Conservation (phyloP, 768 basidiomycete genomes). For the Gloeophyllum trabeum region DNA sequence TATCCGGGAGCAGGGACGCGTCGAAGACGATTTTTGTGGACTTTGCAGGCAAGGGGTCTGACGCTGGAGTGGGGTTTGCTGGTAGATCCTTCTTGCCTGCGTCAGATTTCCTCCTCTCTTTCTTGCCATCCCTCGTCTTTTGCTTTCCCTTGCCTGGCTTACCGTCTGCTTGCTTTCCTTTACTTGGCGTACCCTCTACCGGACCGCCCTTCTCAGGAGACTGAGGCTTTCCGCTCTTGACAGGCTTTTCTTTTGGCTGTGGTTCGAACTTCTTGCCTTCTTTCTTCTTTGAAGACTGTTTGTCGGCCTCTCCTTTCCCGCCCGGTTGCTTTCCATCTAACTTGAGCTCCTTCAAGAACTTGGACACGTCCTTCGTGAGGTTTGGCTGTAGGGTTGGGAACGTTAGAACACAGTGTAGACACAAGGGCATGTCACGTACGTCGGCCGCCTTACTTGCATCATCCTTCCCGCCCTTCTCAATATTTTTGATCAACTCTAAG, state of each 20-base stretch:
- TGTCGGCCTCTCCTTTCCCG: no score
- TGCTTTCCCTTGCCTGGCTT: background rate
- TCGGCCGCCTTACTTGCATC: constrained; percentile 14
- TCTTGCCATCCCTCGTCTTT: constrained; percentile 1
- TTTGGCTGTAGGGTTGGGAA: constrained; percentile 18
- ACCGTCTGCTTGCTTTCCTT: background rate
- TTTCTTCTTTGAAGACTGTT: no score
- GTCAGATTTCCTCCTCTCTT: background rate
- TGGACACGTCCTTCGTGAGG: constrained; percentile 33
- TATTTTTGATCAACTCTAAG: constrained; percentile 29
- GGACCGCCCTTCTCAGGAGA: background rate
- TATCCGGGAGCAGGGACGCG: background rate
- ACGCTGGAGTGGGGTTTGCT: no score
- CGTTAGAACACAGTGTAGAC: constrained; percentile 1
- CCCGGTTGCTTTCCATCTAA: constrained; percentile 10
- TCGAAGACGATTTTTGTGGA: constrained; percentile 1
- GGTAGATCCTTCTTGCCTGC: no score
- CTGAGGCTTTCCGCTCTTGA: background rate
- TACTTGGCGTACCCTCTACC: background rate
- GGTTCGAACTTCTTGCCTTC: constrained; percentile 8
- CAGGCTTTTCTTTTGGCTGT: constrained; percentile 3
- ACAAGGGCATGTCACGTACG: constrained; percentile 8
- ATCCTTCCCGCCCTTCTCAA: constrained; percentile 19
- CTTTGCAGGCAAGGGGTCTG: no score
- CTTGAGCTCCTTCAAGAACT: constrained; percentile 32